These are phyloP conservation scores for Hibiscus trionum DNA, from an alignment of 345 rosid genomes.

Conservation along the genomic window DNA sequence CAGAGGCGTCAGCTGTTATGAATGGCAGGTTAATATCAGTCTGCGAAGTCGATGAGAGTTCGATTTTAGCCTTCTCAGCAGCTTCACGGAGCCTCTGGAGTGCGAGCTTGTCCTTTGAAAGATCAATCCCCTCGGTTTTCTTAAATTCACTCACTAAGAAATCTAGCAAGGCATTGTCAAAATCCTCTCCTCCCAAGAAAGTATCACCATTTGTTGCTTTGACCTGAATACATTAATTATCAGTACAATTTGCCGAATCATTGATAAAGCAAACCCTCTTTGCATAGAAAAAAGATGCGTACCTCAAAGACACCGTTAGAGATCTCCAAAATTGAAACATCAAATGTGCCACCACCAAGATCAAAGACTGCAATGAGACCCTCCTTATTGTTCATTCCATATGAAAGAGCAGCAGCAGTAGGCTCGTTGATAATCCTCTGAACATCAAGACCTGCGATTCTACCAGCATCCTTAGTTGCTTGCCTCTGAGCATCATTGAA, in stretches of 20 bases:
- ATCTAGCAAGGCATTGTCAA: slow-evolving; percentile 71
- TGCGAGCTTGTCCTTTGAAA: slow-evolving; percentile 70
- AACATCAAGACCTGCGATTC: slow-evolving; percentile 83
- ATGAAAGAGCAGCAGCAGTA: slow-evolving; percentile 91
- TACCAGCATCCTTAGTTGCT: slow-evolving; percentile 95
- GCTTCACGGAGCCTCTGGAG: slow-evolving; percentile 91
- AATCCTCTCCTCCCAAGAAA: slow-evolving; percentile 91
- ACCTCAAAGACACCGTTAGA: slow-evolving; percentile 96
- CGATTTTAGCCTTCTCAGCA: slow-evolving; percentile 80
- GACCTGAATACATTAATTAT: slow-evolving; percentile 34
- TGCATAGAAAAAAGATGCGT: neutral
- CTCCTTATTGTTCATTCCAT: slow-evolving; percentile 88
- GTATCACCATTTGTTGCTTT: slow-evolving; percentile 99
- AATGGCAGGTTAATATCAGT: slow-evolving; percentile 83
- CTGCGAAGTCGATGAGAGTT: slow-evolving; percentile 77
- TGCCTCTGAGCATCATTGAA: slow-evolving; percentile 96
- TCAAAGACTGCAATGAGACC: slow-evolving; percentile 90
- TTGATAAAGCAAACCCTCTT: neutral
- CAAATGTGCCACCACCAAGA: slow-evolving; percentile 92
- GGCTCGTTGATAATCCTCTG: slow-evolving; percentile 91
- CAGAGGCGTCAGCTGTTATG: slow-evolving; percentile 81
- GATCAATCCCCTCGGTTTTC: slow-evolving; percentile 65
- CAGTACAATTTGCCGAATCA: neutral
- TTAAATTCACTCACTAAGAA: slow-evolving; percentile 75
- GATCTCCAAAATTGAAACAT: slow-evolving; percentile 79